These are phyloP conservation scores for Sporothrix schenckii DNA, from an alignment of 2,329 filamentous ascomycete genomes.

Conservation along the genomic window DNA sequence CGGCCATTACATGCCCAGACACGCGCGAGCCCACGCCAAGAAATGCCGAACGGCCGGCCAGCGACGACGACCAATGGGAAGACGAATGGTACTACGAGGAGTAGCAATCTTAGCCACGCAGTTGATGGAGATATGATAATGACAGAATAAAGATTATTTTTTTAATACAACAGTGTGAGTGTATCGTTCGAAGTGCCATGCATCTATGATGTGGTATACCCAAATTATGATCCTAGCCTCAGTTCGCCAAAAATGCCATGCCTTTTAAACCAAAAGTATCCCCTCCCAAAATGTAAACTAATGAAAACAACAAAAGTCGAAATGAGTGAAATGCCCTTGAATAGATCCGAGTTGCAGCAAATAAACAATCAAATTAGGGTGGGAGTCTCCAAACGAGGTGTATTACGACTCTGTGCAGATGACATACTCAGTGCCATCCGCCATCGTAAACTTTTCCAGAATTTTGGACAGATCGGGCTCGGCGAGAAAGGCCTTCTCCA, in stretches of 20 bases:
- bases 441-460: constrained; percentile 34
- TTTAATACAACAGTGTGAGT: constrained; percentile 22
- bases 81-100: constrained; percentile 26
- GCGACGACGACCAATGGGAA: constrained; percentile 4
- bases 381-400: background rate
- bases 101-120: background rate
- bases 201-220: constrained; percentile 26
- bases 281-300: background rate
- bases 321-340: background rate
- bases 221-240: constrained; percentile 7
- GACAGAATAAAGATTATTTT: background rate
- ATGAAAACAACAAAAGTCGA: background rate
- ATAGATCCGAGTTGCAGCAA: background rate
- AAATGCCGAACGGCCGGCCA: background rate
- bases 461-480: constrained; percentile 33
- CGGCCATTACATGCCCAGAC: constrained; percentile 33
- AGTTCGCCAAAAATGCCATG: constrained; percentile 27
- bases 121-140: background rate
- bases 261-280: constrained; percentile 10
- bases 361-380: background rate
- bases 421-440: constrained; percentile 31
- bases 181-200: constrained; percentile 27
- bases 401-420: constrained; percentile 31
- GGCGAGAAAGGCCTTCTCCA: constrained; percentile 30
- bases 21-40: background rate